Conservation (phyloP, 78 protist genomes). For the Planoprotostelium fungivorum region DNA sequence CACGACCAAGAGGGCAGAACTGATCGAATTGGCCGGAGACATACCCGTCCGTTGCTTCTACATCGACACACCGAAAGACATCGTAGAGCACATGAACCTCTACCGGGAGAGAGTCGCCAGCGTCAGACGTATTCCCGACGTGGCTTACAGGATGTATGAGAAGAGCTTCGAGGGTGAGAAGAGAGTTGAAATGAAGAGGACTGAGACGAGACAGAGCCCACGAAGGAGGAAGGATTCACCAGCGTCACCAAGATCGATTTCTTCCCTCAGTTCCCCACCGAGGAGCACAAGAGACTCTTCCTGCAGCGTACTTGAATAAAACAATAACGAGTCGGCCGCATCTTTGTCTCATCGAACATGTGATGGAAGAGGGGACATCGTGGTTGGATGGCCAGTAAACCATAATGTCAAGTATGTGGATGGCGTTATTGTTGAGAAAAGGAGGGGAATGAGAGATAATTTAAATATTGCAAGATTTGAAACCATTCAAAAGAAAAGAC, state of each 20-base stretch:
- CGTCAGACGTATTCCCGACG: conserved; percentile 17
- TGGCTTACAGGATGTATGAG: conserved; percentile 9
- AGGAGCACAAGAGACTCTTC: neutral
- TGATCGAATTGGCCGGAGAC: neutral
- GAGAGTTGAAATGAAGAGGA: neutral
- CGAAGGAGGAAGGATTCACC: neutral
- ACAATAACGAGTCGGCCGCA: no score
- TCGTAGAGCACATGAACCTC: conserved; percentile 63
- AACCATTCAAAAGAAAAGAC: no score
- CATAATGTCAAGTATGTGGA: no score
- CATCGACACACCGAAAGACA: conserved; percentile 14
- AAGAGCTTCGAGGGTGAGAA: conserved; percentile 6
- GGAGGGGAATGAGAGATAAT: no score
- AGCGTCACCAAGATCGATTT: neutral
- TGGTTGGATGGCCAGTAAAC: no score
- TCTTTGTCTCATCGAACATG: no score
- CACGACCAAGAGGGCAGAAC: conserved; percentile 17
- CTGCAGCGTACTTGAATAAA: neutral
- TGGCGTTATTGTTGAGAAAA: no score
- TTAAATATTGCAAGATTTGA: no score
- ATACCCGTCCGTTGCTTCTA: conserved; percentile 48
- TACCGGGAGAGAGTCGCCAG: conserved; percentile 35
- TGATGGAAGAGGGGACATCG: no score
- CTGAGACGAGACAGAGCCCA: neutral
- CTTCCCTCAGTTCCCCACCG: neutral